Evolutionary conservation across 257 asterid genomes (phyloP).

Genomic region (Plantago ovata): DNA sequence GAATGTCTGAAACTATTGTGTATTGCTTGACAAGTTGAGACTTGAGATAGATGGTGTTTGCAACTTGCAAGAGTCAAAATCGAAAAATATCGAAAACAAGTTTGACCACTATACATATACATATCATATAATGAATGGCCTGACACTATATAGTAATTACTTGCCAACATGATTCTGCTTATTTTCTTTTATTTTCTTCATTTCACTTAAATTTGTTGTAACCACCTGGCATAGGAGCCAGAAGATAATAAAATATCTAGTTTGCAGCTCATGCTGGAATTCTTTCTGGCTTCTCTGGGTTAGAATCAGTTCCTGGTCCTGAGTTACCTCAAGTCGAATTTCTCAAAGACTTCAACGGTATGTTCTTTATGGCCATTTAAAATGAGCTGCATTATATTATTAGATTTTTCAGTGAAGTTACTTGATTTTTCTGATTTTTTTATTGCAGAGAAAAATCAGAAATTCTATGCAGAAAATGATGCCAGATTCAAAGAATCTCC

Average conservation of each 20-base stretch:
- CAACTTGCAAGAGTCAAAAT: too few relatives aligned
- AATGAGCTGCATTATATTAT: slow-evolving; percentile 4
- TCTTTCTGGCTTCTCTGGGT: slow-evolving; percentile 71
- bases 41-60: too few relatives aligned
- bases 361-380: neutral
- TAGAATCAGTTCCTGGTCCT: slow-evolving; percentile 95
- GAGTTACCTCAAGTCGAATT: slow-evolving; percentile 76
- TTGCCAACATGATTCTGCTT: neutral
- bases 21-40: too few relatives aligned
- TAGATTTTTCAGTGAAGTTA: slow-evolving; percentile 16
- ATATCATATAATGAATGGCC: neutral
- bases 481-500: slow-evolving; percentile 89
- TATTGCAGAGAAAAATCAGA: slow-evolving; percentile 80
- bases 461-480: slow-evolving; percentile 78
- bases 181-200: slow-evolving; percentile 1
- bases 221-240: slow-evolving; percentile 20
- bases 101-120: too few relatives aligned
- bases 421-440: neutral
- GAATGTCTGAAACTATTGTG: too few relatives aligned
- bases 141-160: neutral
- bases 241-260: slow-evolving; percentile 23
- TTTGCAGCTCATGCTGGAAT: slow-evolving; percentile 92
- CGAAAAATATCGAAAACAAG: too few relatives aligned
- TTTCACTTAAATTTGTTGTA: slow-evolving; percentile 17
- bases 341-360: slow-evolving; percentile 79